Percentiles rank a stretch among this genome's conserved stretches.
These are phyloP conservation scores for Xylaria arbuscula DNA, from an alignment of 2,329 filamentous ascomycete genomes.

Conservation along the genomic window DNA sequence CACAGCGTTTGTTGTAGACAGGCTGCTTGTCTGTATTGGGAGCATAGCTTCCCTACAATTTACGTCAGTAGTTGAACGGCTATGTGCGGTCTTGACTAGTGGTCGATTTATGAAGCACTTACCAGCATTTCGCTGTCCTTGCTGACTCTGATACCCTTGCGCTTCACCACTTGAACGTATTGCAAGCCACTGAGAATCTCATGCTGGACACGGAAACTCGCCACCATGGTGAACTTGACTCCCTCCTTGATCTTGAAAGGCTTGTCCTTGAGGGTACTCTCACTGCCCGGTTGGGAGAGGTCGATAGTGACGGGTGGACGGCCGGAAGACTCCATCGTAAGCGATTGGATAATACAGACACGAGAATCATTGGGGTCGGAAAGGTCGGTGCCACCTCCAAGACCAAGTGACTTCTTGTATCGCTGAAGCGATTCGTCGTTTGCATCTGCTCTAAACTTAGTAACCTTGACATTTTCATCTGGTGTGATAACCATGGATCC, in stretches of 20 bases:
- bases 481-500: conserved; percentile 19
- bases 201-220: conserved; percentile 94
- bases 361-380: conserved; percentile 84
- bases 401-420: conserved; percentile 96
- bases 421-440: conserved; percentile 94
- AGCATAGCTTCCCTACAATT: conserved; percentile 82
- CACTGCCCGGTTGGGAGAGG: conserved; percentile 77
- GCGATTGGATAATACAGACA: conserved; percentile 91
- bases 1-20: conserved; percentile 91
- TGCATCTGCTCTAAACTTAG: conserved; percentile 58
- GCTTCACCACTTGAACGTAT: conserved; percentile 94
- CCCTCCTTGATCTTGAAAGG: conserved; percentile 99
- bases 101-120: conserved; percentile 51
- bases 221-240: conserved; percentile 92
- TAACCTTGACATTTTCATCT: conserved; percentile 29
- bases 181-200: conserved; percentile 95
- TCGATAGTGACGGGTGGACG: conserved; percentile 90
- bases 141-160: conserved; percentile 85
- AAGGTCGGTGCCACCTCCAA: conserved; percentile 77
- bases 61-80: conserved; percentile 42
- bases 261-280: conserved; percentile 84
- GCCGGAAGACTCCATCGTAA: conserved; percentile 87
- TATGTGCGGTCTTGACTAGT: background rate
- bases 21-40: conserved; percentile 91
- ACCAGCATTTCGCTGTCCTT: conserved; percentile 99